Conservation (phyloP, 352 stramenopile species). For the Phytophthora citrophthora region DNA sequence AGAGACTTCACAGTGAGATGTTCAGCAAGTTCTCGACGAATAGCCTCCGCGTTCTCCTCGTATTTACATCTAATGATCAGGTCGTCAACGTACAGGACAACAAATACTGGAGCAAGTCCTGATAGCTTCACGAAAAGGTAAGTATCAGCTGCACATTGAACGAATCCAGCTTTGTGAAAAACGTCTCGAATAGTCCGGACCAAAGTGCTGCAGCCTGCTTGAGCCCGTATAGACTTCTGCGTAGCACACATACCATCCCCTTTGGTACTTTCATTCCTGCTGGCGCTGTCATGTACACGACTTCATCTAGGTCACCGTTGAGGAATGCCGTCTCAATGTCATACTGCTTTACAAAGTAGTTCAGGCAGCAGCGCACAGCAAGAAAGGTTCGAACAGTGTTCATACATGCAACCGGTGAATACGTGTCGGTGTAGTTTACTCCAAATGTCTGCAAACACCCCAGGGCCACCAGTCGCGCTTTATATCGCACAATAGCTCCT, state of each 20-base stretch:
- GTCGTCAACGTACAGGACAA: too few relatives aligned
- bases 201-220: constrained; percentile 43
- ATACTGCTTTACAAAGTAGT: not conserved
- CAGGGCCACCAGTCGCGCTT: constrained; percentile 22
- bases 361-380: not conserved
- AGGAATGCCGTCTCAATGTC: constrained; percentile 18
- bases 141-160: too few relatives aligned
- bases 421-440: constrained; percentile 34
- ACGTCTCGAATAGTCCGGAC: constrained; percentile 18
- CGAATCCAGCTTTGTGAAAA: not conserved
- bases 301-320: constrained; percentile 35
- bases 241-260: constrained; percentile 29
- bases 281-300: constrained; percentile 28
- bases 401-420: constrained; percentile 33
- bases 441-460: constrained; percentile 25
- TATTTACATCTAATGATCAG: too few relatives aligned
- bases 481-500: constrained; percentile 26
- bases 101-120: too few relatives aligned
- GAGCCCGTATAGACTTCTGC: constrained; percentile 39
- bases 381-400: constrained; percentile 34
- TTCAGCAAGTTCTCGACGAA: not conserved
- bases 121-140: too few relatives aligned
- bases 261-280: constrained; percentile 8
- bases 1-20: constrained; percentile 27
- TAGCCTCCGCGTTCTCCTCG: too few relatives aligned